Conservation (phyloP, 768 basidiomycete species). For the Xanthoconium stramineum region DNA sequence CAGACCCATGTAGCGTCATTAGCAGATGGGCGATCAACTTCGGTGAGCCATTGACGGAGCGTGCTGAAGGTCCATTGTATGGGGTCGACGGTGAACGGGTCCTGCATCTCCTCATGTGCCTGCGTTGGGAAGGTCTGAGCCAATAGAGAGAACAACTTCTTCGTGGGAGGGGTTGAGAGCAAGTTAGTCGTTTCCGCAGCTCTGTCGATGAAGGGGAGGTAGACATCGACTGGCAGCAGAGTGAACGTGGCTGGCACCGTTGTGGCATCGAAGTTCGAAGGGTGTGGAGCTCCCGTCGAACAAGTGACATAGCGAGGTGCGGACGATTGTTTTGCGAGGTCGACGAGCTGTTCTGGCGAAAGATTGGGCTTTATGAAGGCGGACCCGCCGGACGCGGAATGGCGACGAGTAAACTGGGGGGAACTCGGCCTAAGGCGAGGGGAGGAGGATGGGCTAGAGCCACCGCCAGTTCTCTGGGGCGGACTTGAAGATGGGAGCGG, state of each 20-base stretch:
- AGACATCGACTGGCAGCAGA: conserved; percentile 70
- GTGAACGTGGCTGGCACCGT: conserved; percentile 59
- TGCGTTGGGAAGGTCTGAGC: conserved; percentile 60
- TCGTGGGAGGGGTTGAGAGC: conserved; percentile 61
- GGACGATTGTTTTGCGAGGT: conserved; percentile 64
- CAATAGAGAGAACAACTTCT: conserved; percentile 69
- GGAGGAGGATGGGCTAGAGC: conserved; percentile 35
- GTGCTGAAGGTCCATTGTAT: conserved; percentile 69
- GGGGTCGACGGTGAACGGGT: conserved; percentile 50
- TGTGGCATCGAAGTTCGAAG: conserved; percentile 1
- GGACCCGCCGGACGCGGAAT: conserved; percentile 33
- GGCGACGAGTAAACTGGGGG: conserved; percentile 34
- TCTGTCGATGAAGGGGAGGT: conserved; percentile 85
- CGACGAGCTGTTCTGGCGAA: conserved; percentile 70
- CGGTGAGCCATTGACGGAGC: conserved; percentile 65
- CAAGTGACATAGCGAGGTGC: conserved; percentile 32
- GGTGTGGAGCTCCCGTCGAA: not conserved
- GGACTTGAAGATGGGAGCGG: conserved; percentile 24
- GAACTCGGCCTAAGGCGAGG: conserved; percentile 50
- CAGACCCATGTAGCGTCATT: conserved; percentile 74
- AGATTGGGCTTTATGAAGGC: conserved; percentile 47
- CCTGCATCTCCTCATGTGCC: conserved; percentile 27
- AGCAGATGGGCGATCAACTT: conserved; percentile 55
- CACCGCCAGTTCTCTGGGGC: conserved; percentile 25
- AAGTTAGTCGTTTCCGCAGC: conserved; percentile 70